Evolutionary conservation across 306 rosid genomes (phyloP), one percentile per base, ranked within the genome.

Genomic region (Cicer judaicum): DNA sequence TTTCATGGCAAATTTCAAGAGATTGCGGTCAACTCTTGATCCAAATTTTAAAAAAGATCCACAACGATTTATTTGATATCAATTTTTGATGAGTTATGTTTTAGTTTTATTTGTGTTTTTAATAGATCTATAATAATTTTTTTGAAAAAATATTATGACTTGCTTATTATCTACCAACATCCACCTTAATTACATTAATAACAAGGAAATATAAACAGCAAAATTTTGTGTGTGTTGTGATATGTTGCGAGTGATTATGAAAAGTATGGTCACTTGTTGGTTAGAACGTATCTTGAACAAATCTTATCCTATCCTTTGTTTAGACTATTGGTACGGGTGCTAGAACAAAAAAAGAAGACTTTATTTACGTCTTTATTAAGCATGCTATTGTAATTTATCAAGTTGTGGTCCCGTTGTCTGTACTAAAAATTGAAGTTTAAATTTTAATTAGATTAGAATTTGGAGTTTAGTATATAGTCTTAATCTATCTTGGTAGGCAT

Each of bases 231-330:
- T 50, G 55, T 49, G 55, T 47, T 47, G 15, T 50, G 48, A 78
- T 64, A 53, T 64, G 70, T 57, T 64, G 42, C 11, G 8, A 11
- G 29, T 72, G 73, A 72, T 10, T 16, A 56, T 29, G 61, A 13
- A 66, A 66, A 73, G 41, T 40, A 11, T 10, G 65, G 65, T 74
- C 38, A 38, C 46, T 70, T 13, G 56, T 57, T 24, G 9, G 53
- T 69, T 44, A 10, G 62, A 80, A 57, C 78, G 74, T 63, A 76
- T 81, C 78, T 76, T 63, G 7, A 54, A 55, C 81, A 81, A 81
- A 76, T 81, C 85, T 81, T 76, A 81, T 81, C 85, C 42, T 76
- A 68, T 70, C 74, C 21, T 44, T 74, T 40, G 34, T 18, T 68
- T 68, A 68, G 69, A 43, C 60, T 60, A 68, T 80, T 7, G 41